Evolutionary conservation across 2,329 filamentous ascomycete species (phyloP), one percentile per base, ranked within the genome.

Genomic region (Hymenoscyphus fructigenus): DNA sequence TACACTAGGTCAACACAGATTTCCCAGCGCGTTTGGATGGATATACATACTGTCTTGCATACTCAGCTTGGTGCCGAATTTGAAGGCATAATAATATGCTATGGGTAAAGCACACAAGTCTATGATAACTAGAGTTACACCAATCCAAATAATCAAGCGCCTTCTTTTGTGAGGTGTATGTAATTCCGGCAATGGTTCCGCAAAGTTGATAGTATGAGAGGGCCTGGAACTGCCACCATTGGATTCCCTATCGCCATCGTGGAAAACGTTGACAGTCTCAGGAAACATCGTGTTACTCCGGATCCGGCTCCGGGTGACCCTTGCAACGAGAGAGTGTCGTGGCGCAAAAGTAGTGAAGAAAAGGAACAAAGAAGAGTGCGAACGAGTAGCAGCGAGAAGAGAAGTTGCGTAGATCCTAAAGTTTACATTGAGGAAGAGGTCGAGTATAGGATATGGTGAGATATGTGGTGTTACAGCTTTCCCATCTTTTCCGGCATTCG

Each of bases 81-180:
- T 70, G 53, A 73, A 67, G 12, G 72, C 70, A 67, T 72, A 73
- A 38, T 69, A 73, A 38, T 72, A 73, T 23, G 67, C 66, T 34
- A 73, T 71, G 17, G 71, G 71, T 4, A 73, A 57, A 47, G 62
- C 65, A 38, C 65, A 68, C n/a, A 73, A 66, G 64, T 73, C 71
- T 57, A 72, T 61, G 12, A 66, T 66, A 20, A 66, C 62, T 15
- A 70, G 38, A 3, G 60, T 38, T 23, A 72, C 56, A 5, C 69
- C 71, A 53, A 67, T 20, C 57, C 57, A 61, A 32, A 72, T 57
- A 23, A 66, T 65, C 9, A 69, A 47, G 53, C 55, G 66, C 28
- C 71, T 60, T 60, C 57, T 71, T 47, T 64, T 61, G 66, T 72
- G 71, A 28, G 71, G 71, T 61, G 68, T 72, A 44, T 73, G 68